These are phyloP conservation scores for Verticillium nubilum DNA, from an alignment of 2,329 filamentous ascomycete species.

Conservation along the genomic window DNA sequence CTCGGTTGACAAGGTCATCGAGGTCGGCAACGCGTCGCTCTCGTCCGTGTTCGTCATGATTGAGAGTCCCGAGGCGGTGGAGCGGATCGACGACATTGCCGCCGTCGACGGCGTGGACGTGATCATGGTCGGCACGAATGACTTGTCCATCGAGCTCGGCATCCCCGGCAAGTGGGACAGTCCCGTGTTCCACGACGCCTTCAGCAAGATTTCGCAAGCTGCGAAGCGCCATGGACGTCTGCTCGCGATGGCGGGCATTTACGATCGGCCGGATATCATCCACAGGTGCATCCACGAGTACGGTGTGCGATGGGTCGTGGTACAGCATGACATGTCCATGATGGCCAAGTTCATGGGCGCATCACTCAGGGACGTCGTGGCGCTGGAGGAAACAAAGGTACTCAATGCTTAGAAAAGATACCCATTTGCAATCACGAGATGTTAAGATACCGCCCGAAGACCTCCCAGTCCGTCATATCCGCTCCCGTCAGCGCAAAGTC, in stretches of 20 bases:
- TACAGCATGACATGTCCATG: not conserved
- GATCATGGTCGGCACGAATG: conserved; percentile 6
- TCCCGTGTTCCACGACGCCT: not conserved
- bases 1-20: conserved; percentile 3
- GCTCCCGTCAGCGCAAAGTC: not conserved
- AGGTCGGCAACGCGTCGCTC: not conserved
- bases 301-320: conserved; percentile 1
- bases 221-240: not conserved
- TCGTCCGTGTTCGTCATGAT: conserved; percentile 6
- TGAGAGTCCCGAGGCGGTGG: conserved; percentile 3
- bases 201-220: not conserved
- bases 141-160: conserved; percentile 4
- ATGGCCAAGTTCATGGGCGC: not conserved
- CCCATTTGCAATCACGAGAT: not conserved
- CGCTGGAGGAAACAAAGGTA: not conserved
- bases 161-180: not conserved
- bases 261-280: conserved; percentile 1
- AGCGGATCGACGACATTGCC: conserved; percentile 2
- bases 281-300: not conserved
- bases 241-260: conserved; percentile 3
- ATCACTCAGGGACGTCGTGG: not conserved
- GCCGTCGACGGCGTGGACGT: conserved; percentile 4
- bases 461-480: not conserved
- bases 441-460: not conserved
- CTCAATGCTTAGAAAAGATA: not conserved